phyloP scores from a whole-genome alignment of 345 rosid genomes.

The Citrus unshiu region DNA sequence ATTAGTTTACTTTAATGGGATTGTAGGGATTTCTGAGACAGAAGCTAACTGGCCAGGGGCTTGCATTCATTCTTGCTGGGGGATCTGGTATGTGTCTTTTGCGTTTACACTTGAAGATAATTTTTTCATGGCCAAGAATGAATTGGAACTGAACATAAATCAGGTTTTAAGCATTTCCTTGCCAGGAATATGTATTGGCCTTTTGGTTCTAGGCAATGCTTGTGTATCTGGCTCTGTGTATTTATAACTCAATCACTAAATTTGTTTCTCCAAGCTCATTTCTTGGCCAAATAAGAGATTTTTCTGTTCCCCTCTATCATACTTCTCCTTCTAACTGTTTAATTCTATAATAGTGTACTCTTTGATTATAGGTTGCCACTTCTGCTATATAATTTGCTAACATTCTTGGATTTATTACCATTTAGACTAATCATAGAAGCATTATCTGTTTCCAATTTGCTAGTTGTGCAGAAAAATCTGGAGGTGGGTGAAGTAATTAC shows the following conservation, averaged over 20 bases:
- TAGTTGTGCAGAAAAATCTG: conserved; percentile 92
- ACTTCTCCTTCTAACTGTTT: not conserved
- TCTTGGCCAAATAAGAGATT: not conserved
- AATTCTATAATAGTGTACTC: not conserved
- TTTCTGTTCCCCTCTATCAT: not conserved
- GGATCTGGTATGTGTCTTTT: conserved; percentile 77
- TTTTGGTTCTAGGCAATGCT: not conserved
- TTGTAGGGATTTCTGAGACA: conserved; percentile 90
- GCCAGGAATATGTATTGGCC: not conserved
- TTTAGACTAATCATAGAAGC: conserved; percentile 11
- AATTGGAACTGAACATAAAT: not conserved
- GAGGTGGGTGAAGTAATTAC: conserved; percentile 87
- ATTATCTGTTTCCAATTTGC: conserved; percentile 15
- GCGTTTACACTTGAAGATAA: not conserved
- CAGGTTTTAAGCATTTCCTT: not conserved
- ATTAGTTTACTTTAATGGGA: conserved; percentile 7
- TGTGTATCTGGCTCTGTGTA: not conserved
- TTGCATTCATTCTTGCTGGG: conserved; percentile 88
- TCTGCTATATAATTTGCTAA: not conserved
- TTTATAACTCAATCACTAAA: not conserved
- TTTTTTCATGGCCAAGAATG: not conserved
- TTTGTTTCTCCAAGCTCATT: not conserved
- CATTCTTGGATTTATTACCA: not conserved
- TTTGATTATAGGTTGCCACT: not conserved
- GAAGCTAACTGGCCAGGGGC: conserved; percentile 88